Evolutionary conservation across 106 monocot genomes (phyloP), one percentile per base, ranked within the genome.

Genomic region (Dendrobium chrysotoxum): DNA sequence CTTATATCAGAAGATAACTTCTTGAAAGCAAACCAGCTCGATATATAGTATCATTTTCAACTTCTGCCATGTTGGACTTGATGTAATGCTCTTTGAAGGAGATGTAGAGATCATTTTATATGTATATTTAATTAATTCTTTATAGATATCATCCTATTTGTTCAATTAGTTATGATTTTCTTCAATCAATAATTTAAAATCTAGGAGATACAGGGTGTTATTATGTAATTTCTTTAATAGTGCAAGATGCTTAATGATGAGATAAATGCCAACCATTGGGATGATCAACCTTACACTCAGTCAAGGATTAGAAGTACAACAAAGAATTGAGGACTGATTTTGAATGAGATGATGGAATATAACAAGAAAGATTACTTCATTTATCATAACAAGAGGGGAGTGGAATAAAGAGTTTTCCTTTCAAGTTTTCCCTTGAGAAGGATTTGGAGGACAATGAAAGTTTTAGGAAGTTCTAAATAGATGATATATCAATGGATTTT

Each of bases 321-420:
- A 1, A 77, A 80, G 30, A 71, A 85, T 40, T 18, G 66, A 0
- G 77, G 80, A 12, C 40, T 85, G 31, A 7, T 67, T 35, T 13
- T 85, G 75, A 80, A 47, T 20, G 77, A 77, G 35, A 75, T 66
- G 80, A 47, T 30, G 20, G 67, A 50, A 45, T 85, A 80, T 44
- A 0, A 17, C 35, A 80, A 80, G 50, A 50, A 50, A 50, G 31
- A 21, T 1, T 85, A 77, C 26, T 80, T 76, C 18, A 75, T 80
- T 8, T 85, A 85, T 7, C 80, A 85, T 28, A 80, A 80, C 70
- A 85, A 80, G 76, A 76, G 84, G 25, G 76, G 84, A n/a, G 47
- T 28, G 77, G 50, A 3, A 68, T 85, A 41, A 77, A 80, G 25
- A 61, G 76, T 64, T 85, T 45, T 61, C 77, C 80, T 15, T 85